Evolutionary conservation across 1,284 basidiomycete genomes (phyloP), one percentile per base, ranked within the genome.

Genomic region (Fistulina hepatica): DNA sequence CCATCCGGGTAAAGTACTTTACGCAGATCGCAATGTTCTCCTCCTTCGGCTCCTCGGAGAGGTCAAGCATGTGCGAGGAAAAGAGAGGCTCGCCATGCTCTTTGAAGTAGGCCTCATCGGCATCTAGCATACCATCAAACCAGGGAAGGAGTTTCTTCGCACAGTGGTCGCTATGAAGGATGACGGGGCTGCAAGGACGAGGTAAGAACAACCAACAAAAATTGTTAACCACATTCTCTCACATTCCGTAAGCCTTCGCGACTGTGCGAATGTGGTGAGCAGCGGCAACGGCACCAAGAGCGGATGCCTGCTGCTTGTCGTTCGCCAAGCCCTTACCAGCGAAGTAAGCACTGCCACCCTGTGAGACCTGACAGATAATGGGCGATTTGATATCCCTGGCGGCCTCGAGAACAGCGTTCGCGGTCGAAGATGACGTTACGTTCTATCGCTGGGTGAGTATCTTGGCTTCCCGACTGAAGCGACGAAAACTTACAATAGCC

Each of bases 31-130:
- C 79, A 56, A 98, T 99, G 75, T 98, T 99, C 58, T 97, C 76
- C 53, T 94, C 93, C 65, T 97, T 95, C 58, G 89, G 61, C 67
- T 98, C 94, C 59, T 99, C 95, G 39, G 93, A 97, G 50, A 99
- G 79, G 64, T 98, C 95, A 52, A 99, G 81, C 95, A 99, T 99
- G 85, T 99, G 95, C 25, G 94, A 97, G 45, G 89, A 94, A 76
- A 94, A 97, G 44, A 98, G 81, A 33, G 95, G 78, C 58, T 90
- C 89, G 48, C 81, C 75, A 69, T 95, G 79, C 50, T 75, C 65
- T 64, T 88, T 90, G 76, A 71, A 95, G 73, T 95, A 92, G 20
- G 73, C 86, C 66, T 97, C 88, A 60, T 98, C 84, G 42, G 94
- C 94, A 39, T 80, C 83, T 60, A 98, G 88, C 95, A 99, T 97